These are phyloP conservation scores for Hamamelis virginiana DNA, from an alignment of 164 flowering plant species.

Conservation along the genomic window DNA sequence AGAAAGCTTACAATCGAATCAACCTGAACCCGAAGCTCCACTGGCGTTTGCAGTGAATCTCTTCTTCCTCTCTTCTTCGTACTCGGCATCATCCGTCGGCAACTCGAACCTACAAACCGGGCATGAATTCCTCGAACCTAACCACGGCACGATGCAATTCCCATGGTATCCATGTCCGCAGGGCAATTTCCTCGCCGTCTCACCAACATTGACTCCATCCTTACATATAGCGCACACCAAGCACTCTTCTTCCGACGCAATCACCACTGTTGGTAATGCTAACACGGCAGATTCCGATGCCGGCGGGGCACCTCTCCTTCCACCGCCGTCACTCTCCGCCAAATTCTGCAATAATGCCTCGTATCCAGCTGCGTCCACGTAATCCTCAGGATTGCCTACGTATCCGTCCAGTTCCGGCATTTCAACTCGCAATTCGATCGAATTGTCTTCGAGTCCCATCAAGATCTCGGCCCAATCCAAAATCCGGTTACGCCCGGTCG, in stretches of 20 bases:
- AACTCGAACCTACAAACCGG: constrained; percentile 83
- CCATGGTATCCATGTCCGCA: constrained; percentile 74
- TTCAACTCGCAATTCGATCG: constrained; percentile 64
- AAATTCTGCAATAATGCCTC: constrained; percentile 72
- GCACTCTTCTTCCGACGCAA: constrained; percentile 28
- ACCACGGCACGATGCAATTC: constrained; percentile 84
- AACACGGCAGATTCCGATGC: constrained; percentile 57
- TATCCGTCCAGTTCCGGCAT: constrained; percentile 55
- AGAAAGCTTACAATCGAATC: constrained; percentile 8
- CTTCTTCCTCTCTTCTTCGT: constrained; percentile 54
- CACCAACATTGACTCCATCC: constrained; percentile 48
- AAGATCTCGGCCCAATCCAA: constrained; percentile 79
- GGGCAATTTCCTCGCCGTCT: constrained; percentile 53
- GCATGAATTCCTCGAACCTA: constrained; percentile 69
- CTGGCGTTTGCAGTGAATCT: background rate
- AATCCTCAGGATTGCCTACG: constrained; percentile 76
- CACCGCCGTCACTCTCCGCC: constrained; percentile 61
- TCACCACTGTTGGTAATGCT: constrained; percentile 37
- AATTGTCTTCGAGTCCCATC: constrained; percentile 66
- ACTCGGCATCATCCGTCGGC: constrained; percentile 75
- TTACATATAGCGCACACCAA: constrained; percentile 66
- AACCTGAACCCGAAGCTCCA: constrained; percentile 15
- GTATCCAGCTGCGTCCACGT: constrained; percentile 76
- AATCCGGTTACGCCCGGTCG: constrained; percentile 46
- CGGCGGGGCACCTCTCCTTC: constrained; percentile 78